These are phyloP conservation scores for Cryptosporidium meleagridis DNA, from an alignment of 169 alveolate genomes.

Conservation along the genomic window DNA sequence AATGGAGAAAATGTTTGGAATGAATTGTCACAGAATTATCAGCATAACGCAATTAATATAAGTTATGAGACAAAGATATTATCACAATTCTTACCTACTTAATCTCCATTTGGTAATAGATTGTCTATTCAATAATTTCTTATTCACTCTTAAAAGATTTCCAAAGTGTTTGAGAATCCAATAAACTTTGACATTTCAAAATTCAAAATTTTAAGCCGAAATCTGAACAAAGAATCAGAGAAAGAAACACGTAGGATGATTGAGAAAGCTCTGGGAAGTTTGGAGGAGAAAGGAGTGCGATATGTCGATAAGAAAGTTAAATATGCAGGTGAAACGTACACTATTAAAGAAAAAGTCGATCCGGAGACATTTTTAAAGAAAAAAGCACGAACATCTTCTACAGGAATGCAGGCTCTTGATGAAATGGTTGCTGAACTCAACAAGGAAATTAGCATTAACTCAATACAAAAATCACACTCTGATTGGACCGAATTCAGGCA, in stretches of 20 bases:
- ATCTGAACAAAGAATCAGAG: constrained; percentile 3
- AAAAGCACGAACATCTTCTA: neutral
- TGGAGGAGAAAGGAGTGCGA: constrained; percentile 3
- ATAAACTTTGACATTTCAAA: constrained; percentile 38
- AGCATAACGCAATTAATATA: too few species aligned
- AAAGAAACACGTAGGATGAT: constrained; percentile 24
- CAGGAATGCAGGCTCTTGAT: constrained; percentile 41
- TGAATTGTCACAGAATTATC: neutral
- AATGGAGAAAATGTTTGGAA: neutral
- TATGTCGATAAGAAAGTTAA: constrained; percentile 55
- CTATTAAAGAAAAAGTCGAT: constrained; percentile 33
- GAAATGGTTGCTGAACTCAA: constrained; percentile 4
- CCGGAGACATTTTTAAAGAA: neutral
- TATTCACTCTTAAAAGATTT: neutral
- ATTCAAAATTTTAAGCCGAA: constrained; percentile 29
- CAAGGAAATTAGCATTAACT: constrained; percentile 17
- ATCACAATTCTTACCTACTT: too few species aligned
- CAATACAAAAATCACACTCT: constrained; percentile 67
- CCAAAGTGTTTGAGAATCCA: constrained; percentile 47
- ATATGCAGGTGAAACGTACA: constrained; percentile 64
- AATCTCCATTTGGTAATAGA: neutral
- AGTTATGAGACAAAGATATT: neutral
- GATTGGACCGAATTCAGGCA: constrained; percentile 73
- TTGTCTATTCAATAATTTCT: neutral
- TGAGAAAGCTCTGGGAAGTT: constrained; percentile 30